Base-by-base conservation (phyloP, 129 eudicot genomes). In the Saposhnikovia divaricata region DNA sequence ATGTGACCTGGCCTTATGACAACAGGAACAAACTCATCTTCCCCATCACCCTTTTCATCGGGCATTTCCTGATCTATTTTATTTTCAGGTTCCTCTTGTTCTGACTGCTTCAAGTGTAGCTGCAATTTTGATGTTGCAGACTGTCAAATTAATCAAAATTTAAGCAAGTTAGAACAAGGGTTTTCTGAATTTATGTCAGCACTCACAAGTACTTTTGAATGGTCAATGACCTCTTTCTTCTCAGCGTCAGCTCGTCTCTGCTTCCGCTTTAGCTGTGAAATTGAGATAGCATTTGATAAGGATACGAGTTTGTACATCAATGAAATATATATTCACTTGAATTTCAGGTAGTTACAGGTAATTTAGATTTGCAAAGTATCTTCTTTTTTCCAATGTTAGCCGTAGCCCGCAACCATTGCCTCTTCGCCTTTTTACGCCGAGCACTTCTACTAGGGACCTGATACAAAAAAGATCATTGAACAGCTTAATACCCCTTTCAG, bases 381-480 rank as follows among this genome's bases (percentile, higher is more conserved):
- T 84, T 88, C 42, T 72, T 80, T 85, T 85, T 81, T 81, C 85
- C 83, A 69, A 80, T 80, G 75, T 91, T 91, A 61, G 86, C 87
- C 83, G 86, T 82, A 82, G 87, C 89, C 37, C 85, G 87, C 84
- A 84, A 72, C 98, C 93, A 83, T 55, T 55, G 78, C 87, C 98
- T 90, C 87, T 90, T 85, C 27, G 89, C 89, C 85, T 81, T 82
- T 85, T 91, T 92, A 61, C 99, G 85, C 84, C 90, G 78, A 83
- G 98, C 88, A 87, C 95, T 90, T 89, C 99, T 90, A 83, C 97
- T 89, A 76, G 98, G 88, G 71, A 61, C 81, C 99, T 95, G 77
- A 45, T 34, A 51, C 34, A 70, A 6, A 70, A 78, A 53, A 61
- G 13, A 12, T 34, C 44, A 12, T n/a, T 50, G 4, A n/a, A 21